Base-by-base conservation (phyloP, 177 flowering plant species). In the Vitis hybrid region DNA sequence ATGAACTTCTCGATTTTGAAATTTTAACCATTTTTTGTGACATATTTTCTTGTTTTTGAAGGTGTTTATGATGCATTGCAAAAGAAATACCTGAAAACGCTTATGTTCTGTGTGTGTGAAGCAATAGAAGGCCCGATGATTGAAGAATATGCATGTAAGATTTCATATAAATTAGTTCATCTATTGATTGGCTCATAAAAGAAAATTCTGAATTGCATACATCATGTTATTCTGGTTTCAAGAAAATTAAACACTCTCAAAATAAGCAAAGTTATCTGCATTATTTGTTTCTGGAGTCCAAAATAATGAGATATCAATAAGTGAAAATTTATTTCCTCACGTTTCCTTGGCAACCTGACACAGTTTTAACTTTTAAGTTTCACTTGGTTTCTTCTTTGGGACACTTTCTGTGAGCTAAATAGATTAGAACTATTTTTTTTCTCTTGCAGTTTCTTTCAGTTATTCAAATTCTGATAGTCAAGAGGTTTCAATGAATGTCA, bases 61-160 rank as follows among this genome's bases (percentile, higher is more conserved):
- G 99, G 99, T 78, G 97, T 93, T 20, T 91, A 93, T 66, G 98
- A 95, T 75, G 98, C 97, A 2, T 68, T 95, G 75, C 96, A 90
- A 78, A 91, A 89, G 70, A 93, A 93, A 72, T 93, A 95, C 72
- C 85, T 93, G 60, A 89, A 78, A 65, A 90, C 90, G 15, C 96
- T 95, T 55, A 53, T 95, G 74, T 95, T 95, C 85, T 87, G 96
- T 62, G 71, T 95, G 11, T 90, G 98, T 77, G 98, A 95, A 77
- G 39, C 91, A 3, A 65, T 85, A 2, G 94, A 89, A 10, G 99
- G 99, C 15, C 87, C 93, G 10, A 90, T 85, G 91, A 89, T 93
- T 50, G 99, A 95, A 80, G 97, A 95, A 74, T 95, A 95, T 80
- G 78, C 97, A 48, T 95, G 99, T 95, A 85, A 78, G 87, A 10